Base-by-base conservation (phyloP, 2,329 filamentous ascomycete species). In the Cryphonectria nitschkei region DNA sequence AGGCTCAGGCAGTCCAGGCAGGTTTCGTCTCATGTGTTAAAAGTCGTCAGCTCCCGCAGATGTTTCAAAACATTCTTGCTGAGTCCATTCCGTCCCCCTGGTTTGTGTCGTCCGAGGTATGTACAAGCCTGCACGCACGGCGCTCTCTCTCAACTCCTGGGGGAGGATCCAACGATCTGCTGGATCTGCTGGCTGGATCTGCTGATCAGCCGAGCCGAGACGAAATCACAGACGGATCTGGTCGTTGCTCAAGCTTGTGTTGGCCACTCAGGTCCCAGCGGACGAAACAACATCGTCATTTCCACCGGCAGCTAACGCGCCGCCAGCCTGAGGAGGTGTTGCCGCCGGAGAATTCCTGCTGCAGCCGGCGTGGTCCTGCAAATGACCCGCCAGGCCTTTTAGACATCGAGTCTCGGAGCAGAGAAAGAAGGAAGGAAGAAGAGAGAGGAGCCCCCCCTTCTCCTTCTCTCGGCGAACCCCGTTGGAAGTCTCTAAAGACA, bases 21-120 rank as follows among this genome's bases (percentile, higher is more conserved):
- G 32, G 65, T 69, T 70, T 70, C 70, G 70, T 72, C 70, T 72
- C 70, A 69, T 69, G 32, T 71, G 6, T 37, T 52, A 52, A 61
- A 65, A 62, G 52, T 32, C 61, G 52, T 68, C 65, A 32, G 46
- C 46, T 62, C 63, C 67, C 67, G 70, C 70, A 54, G 14, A 69
- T 70, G 70, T 72, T 72, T 72, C 70, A 69, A 68, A 68, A 68
- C 67, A 68, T 52, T 63, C 22, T 39, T 39, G 63, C 63, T 64
- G 58, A 63, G 52, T 39, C 54, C 61, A 63, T 64, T 63, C 67
- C 60, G 67, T 64, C 60, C 26, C 41, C 43, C 46, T n/a, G 22
- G 46, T 50, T n/a, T 50, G 62, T 26, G 43, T 65, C 43, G 41
- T 50, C 58, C 58, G 58, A 61, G 58, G 34, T 11, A 11, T n/a